These are phyloP conservation scores for Magnaporthiopsis rhizophila DNA, from an alignment of 2,329 filamentous ascomycete genomes.

Conservation along the genomic window DNA sequence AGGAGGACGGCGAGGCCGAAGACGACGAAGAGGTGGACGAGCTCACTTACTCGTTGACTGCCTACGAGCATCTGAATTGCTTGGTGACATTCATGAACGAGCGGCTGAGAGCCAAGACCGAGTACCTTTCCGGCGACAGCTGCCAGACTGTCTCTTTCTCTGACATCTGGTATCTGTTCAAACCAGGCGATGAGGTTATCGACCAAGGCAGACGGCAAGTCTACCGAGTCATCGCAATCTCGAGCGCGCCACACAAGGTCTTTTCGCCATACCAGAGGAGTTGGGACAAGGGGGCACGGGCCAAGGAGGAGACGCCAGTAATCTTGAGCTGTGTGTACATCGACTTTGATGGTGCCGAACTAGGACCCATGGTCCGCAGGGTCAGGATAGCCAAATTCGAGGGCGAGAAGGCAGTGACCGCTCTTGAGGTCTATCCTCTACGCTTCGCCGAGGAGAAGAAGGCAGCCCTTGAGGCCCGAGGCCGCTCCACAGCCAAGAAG, in stretches of 20 bases:
- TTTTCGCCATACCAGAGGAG: background rate
- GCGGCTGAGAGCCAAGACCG: conserved; percentile 1
- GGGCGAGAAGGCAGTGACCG: conserved; percentile 16
- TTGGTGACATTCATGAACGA: no score
- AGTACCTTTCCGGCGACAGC: conserved; percentile 7
- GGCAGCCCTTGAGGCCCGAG: background rate
- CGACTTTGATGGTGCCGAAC: conserved; percentile 22
- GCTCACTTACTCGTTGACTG: no score
- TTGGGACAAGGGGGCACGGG: background rate
- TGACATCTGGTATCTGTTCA: conserved; percentile 20
- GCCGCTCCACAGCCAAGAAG: no score
- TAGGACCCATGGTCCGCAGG: conserved; percentile 18
- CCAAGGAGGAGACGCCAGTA: conserved; percentile 6
- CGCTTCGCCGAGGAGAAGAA: conserved; percentile 6
- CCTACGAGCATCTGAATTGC: no score
- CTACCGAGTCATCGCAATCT: conserved; percentile 15
- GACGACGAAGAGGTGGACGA: no score
- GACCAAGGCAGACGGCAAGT: conserved; percentile 15
- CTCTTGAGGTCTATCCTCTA: conserved; percentile 20
- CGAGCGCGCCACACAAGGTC: no score
- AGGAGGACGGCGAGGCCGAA: no score
- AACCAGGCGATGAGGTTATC: conserved; percentile 14
- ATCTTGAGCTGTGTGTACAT: conserved; percentile 17
- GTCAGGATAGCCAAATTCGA: conserved; percentile 20
- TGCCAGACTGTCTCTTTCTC: conserved; percentile 14